phyloP scores from a whole-genome alignment of 257 asterid genomes.

The Leptodermis oblonga region DNA sequence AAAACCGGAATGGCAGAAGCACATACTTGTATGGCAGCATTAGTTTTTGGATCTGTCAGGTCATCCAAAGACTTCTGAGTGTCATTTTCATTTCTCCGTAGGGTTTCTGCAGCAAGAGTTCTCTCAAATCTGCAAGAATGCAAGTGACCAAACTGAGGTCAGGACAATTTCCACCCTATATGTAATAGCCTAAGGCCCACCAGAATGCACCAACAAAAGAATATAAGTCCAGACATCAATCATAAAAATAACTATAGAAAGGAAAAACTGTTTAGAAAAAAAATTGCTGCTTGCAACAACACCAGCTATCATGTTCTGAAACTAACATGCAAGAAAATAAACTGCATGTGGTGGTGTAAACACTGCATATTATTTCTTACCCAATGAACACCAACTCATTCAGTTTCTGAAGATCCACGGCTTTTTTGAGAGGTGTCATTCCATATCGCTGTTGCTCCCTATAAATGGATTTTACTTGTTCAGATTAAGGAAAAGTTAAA shows the following conservation, averaged over 20 bases:
- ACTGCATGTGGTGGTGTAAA: neutral
- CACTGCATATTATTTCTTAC: constrained; percentile 31
- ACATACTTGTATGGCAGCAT: constrained; percentile 61
- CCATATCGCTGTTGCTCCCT: constrained; percentile 92
- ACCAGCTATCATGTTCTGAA: neutral
- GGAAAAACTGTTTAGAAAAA: neutral
- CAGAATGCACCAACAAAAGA: neutral
- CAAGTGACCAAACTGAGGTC: constrained; percentile 6
- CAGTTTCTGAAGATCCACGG: constrained; percentile 72
- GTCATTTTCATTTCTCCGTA: constrained; percentile 90
- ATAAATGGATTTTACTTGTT: constrained; percentile 20
- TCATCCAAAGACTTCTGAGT: constrained; percentile 76
- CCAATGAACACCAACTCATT: constrained; percentile 70
- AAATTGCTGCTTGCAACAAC: neutral
- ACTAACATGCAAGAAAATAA: neutral
- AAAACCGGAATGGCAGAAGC: constrained; percentile 14
- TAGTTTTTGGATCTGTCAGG: constrained; percentile 73
- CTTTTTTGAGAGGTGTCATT: constrained; percentile 68
- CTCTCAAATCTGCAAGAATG: constrained; percentile 56
- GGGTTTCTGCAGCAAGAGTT: constrained; percentile 89
- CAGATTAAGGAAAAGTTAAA: constrained; percentile 12
- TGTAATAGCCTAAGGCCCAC: neutral
- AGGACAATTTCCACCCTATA: neutral
- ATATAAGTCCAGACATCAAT: neutral
- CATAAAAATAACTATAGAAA: neutral